These are phyloP conservation scores for Calonectria hongkongensis DNA, from an alignment of 2,329 filamentous ascomycete species.

Conservation along the genomic window DNA sequence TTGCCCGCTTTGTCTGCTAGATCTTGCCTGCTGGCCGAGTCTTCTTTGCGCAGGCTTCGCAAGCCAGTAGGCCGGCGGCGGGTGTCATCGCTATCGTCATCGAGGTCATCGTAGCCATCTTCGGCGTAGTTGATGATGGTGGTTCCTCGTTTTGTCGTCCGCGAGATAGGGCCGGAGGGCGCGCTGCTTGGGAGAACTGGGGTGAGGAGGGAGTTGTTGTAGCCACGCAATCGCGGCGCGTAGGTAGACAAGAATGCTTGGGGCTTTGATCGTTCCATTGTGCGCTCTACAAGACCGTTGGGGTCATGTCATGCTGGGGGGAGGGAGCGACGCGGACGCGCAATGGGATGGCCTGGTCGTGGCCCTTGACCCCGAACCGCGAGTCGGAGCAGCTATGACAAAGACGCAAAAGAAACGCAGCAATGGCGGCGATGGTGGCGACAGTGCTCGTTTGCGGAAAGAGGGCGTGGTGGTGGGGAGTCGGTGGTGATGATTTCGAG, in stretches of 20 bases:
- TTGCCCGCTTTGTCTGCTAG: conserved; percentile 87
- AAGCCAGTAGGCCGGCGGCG: conserved; percentile 88
- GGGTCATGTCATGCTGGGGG: conserved; percentile 58
- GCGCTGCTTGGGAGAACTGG: conserved; percentile 82
- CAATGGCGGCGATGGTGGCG: conserved; percentile 1
- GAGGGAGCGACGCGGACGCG: conserved; percentile 50
- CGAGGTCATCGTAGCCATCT: conserved; percentile 90
- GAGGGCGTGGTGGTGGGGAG: conserved; percentile 41
- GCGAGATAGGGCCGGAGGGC: conserved; percentile 79
- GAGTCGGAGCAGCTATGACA: conserved; percentile 19
- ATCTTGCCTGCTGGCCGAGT: conserved; percentile 77
- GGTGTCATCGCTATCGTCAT: conserved; percentile 83
- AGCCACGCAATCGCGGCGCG: conserved; percentile 90
- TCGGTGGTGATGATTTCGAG: conserved; percentile 49
- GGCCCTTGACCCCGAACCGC: conserved; percentile 38
- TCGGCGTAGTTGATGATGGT: conserved; percentile 98
- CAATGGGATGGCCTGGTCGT: conserved; percentile 44
- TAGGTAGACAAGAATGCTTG: conserved; percentile 95
- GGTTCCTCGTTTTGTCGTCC: conserved; percentile 97
- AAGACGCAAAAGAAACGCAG: conserved; percentile 32
- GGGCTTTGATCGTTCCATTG: conserved; percentile 75
- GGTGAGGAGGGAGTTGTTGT: conserved; percentile 93
- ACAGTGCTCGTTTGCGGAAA: conserved; percentile 24
- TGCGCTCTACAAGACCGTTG: conserved; percentile 50
- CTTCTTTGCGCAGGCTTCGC: conserved; percentile 87